Base-by-base conservation (phyloP, 2,329 filamentous ascomycete species). In the Hypomyces rosellus region DNA sequence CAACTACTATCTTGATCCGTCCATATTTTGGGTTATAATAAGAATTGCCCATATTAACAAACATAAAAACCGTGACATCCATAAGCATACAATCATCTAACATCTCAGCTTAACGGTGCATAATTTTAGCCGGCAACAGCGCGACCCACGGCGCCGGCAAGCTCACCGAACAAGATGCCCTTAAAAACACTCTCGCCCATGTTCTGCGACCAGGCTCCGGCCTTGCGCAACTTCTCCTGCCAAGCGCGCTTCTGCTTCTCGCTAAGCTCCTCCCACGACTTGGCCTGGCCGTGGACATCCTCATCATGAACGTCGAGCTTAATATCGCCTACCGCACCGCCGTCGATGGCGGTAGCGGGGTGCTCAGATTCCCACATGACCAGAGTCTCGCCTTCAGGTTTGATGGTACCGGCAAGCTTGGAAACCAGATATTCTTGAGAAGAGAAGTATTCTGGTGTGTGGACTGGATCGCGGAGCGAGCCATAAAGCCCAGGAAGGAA, bases 121-220 rank as follows among this genome's bases (percentile, higher is more conserved):
- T 30, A 2, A 30, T 7, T 30, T 65, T 61, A 75, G 49, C 60
- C 72, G 34, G 64, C 72, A 47, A 80, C 70, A 43, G 75, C 72
- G 30, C 69, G 71, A 5, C 81, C 78, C 14, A 87, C 80, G 46
- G 75, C 70, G 2, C 80, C 85, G 1, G 79, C 86, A 56, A 88
- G 74, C 68, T 89, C 80, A 16, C 83, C 80, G 68, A 95, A 95
- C 55, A 95, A 71, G 33, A 95, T 79, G 3, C 88, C 86, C 68
- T 84, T 82, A 58, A 95, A 78, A 30, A 93, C 80, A 9, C 74
- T 76, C 71, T 92, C 88, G 3, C 88, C 87, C 74, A 92, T 87
- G 36, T 81, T 76, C 63, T 85, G 82, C n/a, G 80, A 80, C 89
- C 88, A 95, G 56, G 89, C 81, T 0, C 89, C 89, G 0, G 87